These are phyloP conservation scores for Stagonosporopsis chrysanthemi DNA, from an alignment of 2,329 filamentous ascomycete genomes.

Conservation along the genomic window DNA sequence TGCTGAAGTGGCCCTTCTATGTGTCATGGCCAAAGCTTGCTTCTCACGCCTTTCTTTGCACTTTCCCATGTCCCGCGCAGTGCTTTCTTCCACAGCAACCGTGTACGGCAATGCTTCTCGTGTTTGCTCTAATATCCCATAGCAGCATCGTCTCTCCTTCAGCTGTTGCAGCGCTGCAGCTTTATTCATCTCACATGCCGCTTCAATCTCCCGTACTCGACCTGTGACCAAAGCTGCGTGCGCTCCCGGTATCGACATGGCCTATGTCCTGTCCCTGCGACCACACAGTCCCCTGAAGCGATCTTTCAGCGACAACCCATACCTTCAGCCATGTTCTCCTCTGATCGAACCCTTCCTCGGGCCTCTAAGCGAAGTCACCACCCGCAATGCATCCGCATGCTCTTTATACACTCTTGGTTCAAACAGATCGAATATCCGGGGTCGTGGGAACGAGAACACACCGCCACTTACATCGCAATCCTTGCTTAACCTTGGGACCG, in stretches of 20 bases:
- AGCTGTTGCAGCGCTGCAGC: slow-evolving; percentile 39
- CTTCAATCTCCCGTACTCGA: slow-evolving; percentile 28
- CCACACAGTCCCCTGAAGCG: slow-evolving; percentile 52
- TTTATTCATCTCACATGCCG: slow-evolving; percentile 51
- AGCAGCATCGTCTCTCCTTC: slow-evolving; percentile 38
- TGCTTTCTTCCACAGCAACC: slow-evolving; percentile 23
- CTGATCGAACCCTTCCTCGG: slow-evolving; percentile 33
- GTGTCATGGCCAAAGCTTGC: slow-evolving; percentile 11
- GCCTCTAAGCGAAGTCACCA: slow-evolving; percentile 38
- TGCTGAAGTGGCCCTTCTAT: slow-evolving; percentile 31
- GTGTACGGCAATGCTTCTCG: slow-evolving; percentile 20
- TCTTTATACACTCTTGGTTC: slow-evolving; percentile 45
- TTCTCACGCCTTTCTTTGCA: slow-evolving; percentile 22
- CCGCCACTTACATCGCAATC: slow-evolving; percentile 45
- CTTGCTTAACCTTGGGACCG: slow-evolving; percentile 42
- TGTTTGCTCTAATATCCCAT: slow-evolving; percentile 20
- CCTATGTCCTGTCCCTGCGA: slow-evolving; percentile 50
- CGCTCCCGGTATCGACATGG: slow-evolving; percentile 40
- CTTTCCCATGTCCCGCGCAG: slow-evolving; percentile 29
- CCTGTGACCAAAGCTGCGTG: slow-evolving; percentile 32
- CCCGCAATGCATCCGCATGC: slow-evolving; percentile 46
- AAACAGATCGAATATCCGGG: slow-evolving; percentile 32
- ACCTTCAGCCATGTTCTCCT: slow-evolving; percentile 46
- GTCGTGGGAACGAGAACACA: slow-evolving; percentile 42
- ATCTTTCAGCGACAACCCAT: slow-evolving; percentile 52